Evolutionary conservation across 371 early-diverging fungal genomes (phyloP).

Genomic region (Mortierella sp.): DNA sequence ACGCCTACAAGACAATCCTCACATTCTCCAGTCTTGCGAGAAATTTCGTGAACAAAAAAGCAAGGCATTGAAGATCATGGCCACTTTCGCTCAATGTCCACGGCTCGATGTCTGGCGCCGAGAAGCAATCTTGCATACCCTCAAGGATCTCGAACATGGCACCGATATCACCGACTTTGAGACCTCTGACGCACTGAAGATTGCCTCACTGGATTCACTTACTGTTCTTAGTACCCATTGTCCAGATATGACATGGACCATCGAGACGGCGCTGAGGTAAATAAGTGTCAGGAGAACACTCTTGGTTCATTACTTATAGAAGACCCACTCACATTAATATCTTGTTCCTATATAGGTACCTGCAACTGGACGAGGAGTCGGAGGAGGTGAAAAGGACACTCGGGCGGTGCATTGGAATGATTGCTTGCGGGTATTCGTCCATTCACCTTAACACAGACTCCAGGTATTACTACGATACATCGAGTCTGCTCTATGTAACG

Average conservation of each 20-base stretch:
- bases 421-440: slow-evolving; percentile 25
- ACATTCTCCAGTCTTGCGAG: slow-evolving; percentile 23
- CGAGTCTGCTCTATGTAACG: not conserved
- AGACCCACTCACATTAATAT: not conserved
- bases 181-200: not conserved
- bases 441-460: not conserved
- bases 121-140: slow-evolving; percentile 15
- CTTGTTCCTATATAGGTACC: slow-evolving; percentile 6
- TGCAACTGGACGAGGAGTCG: slow-evolving; percentile 14
- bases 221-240: slow-evolving; percentile 23
- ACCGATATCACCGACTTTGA: no score
- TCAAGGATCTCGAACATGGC: not conserved
- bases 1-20: slow-evolving; percentile 22
- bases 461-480: slow-evolving; percentile 12
- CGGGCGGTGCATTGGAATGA: slow-evolving; percentile 25
- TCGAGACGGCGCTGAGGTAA: slow-evolving; percentile 21
- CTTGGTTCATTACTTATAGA: not conserved
- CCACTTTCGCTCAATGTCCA: slow-evolving; percentile 19
- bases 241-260: slow-evolving; percentile 1
- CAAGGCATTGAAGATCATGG: slow-evolving; percentile 33
- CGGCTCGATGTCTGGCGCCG: slow-evolving; percentile 21
- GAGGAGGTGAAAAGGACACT: slow-evolving; percentile 17
- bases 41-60: slow-evolving; percentile 20
- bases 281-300: not conserved
- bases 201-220: slow-evolving; percentile 20